A percentile compares a stretch with the other conserved stretches of the same genome.
phyloP scores from a whole-genome alignment of 2,329 filamentous ascomycete species.

The Proliferodiscus dingleyae region DNA sequence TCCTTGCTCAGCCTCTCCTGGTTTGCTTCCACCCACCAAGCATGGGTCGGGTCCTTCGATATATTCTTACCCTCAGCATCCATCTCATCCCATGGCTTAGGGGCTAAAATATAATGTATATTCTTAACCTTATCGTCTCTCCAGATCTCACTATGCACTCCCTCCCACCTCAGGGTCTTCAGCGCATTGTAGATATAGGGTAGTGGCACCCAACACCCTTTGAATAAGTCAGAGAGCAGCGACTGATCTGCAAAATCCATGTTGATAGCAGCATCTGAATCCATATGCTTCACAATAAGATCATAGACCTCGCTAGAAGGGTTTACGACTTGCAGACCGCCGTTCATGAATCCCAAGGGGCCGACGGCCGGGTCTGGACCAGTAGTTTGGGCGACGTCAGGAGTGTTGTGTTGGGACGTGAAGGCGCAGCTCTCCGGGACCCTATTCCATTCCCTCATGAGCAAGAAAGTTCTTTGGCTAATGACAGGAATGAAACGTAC shows the following conservation, averaged over 20 bases:
- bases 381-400: conserved; percentile 42
- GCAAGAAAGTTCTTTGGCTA: background rate
- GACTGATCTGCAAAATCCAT: conserved; percentile 58
- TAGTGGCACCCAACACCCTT: conserved; percentile 51
- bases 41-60: conserved; percentile 41
- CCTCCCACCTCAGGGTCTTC: conserved; percentile 52
- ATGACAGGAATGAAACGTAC: conserved; percentile 35
- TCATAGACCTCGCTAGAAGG: conserved; percentile 44
- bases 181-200: conserved; percentile 60
- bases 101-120: conserved; percentile 55
- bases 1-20: conserved; percentile 36
- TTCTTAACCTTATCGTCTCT: conserved; percentile 54
- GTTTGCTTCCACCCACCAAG: conserved; percentile 53
- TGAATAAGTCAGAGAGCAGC: conserved; percentile 51
- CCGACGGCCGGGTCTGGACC: conserved; percentile 42
- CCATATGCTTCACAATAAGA: conserved; percentile 48
- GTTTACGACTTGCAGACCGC: conserved; percentile 53
- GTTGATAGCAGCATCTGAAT: conserved; percentile 37
- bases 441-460: conserved; percentile 25
- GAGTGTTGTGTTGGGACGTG: conserved; percentile 46
- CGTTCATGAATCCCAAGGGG: conserved; percentile 49
- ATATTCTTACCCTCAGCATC: conserved; percentile 39
- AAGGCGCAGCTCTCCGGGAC: conserved; percentile 53
- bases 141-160: conserved; percentile 53
- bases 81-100: conserved; percentile 57